Evolutionary conservation across 352 stramenopile species (phyloP), one percentile per base, ranked within the genome.

Genomic region (Phytopythium aichiense): DNA sequence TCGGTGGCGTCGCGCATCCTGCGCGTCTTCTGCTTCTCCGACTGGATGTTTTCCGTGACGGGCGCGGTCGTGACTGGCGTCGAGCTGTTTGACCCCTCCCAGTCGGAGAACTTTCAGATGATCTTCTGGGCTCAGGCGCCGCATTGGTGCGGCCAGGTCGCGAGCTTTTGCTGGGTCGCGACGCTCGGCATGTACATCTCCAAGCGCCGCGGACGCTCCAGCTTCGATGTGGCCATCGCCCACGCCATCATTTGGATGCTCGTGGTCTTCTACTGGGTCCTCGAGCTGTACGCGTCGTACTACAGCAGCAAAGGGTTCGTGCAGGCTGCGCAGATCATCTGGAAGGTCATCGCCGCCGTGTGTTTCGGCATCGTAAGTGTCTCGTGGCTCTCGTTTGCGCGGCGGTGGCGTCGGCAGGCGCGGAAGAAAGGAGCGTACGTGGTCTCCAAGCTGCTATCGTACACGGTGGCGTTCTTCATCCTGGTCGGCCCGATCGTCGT

Each of bases 201-300:
- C 56, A 86, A 84, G 65, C 67, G 71, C 42, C 63, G 67, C 20
- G 73, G 87, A 42, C 67, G 78, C 37, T 64, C 75, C 37, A 71
- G 65, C 25, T 92, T 94, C 54, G 79, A 91, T 51, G 81, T 94
- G 23, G 74, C 74, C 16, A 89, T 92, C 59, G 77, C 81, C 0
- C 86, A 94, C 57, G 76, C 77, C 2, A 69, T 92, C 51, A 90
- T 94, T 35, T 94, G 85, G 85, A 77, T 91, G 65, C 53, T 87
- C 22, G 72, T 88, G 1, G 69, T 92, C 8, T 84, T 94, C 31
- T 94, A 88, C 61, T 92, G 74, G 71, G 69, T 89, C 1, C 68
- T 94, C 4, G 77, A 91, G 55, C 65, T 92, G 12, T 92, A 91
- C 58, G 76, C 80, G 22, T 73, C 70, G 31, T 89, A 91, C 65